These are phyloP conservation scores for Spergularia bocconei DNA, from an alignment of 148 eudicot species.

Conservation along the genomic window DNA sequence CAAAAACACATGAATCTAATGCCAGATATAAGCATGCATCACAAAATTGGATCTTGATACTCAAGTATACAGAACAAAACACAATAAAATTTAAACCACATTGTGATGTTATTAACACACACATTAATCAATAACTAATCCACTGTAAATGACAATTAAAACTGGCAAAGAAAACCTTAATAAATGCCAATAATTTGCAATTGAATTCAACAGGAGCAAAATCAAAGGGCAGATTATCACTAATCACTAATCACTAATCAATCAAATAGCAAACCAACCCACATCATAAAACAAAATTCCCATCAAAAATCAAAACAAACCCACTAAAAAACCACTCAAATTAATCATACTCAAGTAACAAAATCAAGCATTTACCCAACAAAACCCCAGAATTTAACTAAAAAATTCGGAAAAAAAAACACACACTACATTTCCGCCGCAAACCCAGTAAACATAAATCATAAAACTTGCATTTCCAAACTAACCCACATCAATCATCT, in stretches of 20 bases:
- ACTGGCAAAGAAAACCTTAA: not conserved
- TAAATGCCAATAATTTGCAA: not conserved
- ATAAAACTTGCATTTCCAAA: slow-evolving; percentile 25
- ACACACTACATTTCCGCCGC: not conserved
- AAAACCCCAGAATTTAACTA: slow-evolving; percentile 14
- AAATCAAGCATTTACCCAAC: slow-evolving; percentile 26
- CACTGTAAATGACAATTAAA: not conserved
- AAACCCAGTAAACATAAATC: slow-evolving; percentile 22
- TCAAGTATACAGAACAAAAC: not conserved
- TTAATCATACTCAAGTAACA: slow-evolving; percentile 18
- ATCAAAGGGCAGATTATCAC: not conserved
- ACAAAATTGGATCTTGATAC: slow-evolving; percentile 9
- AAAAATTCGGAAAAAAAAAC: not conserved
- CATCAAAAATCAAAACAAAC: slow-evolving; percentile 23
- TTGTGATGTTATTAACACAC: not conserved
- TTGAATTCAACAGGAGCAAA: not conserved
- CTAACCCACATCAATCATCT: slow-evolving; percentile 14
- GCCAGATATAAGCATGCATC: slow-evolving; percentile 23
- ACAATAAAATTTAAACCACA: not conserved
- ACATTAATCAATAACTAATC: not conserved
- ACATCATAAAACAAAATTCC: slow-evolving; percentile 13
- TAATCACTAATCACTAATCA: not conserved
- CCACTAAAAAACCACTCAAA: slow-evolving; percentile 15
- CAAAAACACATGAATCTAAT: slow-evolving; percentile 15
- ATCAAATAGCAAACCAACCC: slow-evolving; percentile 16